phyloP scores from a whole-genome alignment of 2,329 filamentous ascomycete genomes.

The Emmonsiellopsis sp. region DNA sequence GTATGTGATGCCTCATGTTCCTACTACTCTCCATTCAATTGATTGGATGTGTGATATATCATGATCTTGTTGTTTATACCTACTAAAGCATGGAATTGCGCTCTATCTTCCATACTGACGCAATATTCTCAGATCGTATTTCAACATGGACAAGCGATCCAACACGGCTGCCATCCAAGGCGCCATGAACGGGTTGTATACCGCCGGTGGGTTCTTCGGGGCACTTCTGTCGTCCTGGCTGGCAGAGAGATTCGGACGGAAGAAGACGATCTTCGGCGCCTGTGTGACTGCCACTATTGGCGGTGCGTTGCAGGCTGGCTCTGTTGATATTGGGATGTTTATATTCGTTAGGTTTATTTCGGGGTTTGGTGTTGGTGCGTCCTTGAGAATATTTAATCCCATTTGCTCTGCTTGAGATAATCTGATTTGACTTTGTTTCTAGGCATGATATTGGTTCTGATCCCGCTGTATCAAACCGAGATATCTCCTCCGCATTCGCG shows the following conservation, averaged over 20 bases:
- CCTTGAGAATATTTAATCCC: no score
- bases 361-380: constrained; percentile 26
- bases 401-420: constrained; percentile 1
- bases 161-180: background rate
- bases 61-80: no score
- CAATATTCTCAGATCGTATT: no score
- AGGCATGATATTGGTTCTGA: background rate
- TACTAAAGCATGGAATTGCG: no score
- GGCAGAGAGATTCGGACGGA: background rate
- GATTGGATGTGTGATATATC: no score
- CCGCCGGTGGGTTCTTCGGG: background rate
- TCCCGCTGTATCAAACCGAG: constrained; percentile 18
- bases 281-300: background rate
- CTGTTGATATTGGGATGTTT: constrained; percentile 33
- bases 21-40: no score
- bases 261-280: background rate
- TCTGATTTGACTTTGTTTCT: constrained; percentile 19
- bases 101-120: no score
- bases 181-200: background rate
- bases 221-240: background rate
- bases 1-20: no score
- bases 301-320: background rate
- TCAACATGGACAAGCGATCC: no score
- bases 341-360: constrained; percentile 30
- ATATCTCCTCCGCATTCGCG: constrained; percentile 19